Evolutionary conservation across 2,329 filamentous ascomycete genomes (phyloP).

Genomic region (Paecilomyces sp.): DNA sequence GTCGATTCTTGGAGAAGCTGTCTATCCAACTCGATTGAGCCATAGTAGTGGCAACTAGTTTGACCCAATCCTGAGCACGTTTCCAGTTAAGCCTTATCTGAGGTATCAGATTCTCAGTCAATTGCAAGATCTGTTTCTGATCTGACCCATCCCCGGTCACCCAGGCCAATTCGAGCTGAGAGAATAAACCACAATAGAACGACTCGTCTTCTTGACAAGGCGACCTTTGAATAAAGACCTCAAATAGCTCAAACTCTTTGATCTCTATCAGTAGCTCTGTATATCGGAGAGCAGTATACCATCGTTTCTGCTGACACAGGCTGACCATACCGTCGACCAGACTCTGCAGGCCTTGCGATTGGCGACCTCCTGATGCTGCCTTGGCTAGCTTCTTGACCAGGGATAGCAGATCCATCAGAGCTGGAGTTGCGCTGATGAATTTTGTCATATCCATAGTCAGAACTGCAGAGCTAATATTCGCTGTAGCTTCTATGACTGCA

Average conservation of each 20-base stretch:
- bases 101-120: neutral
- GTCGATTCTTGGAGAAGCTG: neutral
- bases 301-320: neutral
- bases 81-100: neutral
- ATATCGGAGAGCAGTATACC: conserved; percentile 1
- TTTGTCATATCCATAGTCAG: neutral
- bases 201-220: neutral
- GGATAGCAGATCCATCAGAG: neutral
- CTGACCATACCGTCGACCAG: neutral
- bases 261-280: neutral
- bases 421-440: neutral
- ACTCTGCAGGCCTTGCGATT: neutral
- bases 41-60: neutral
- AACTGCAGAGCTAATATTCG: neutral
- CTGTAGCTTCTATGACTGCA: neutral
- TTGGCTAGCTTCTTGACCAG: neutral
- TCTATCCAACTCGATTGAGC: neutral
- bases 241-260: neutral
- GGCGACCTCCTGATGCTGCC: neutral
- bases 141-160: neutral
- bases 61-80: neutral
- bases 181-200: neutral
- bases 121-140: neutral
- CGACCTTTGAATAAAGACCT: neutral
- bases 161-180: neutral